A percentile compares a stretch with the other conserved stretches of the same genome.
Conservation (phyloP, 345 rosid species). For the Linum trigynum region DNA sequence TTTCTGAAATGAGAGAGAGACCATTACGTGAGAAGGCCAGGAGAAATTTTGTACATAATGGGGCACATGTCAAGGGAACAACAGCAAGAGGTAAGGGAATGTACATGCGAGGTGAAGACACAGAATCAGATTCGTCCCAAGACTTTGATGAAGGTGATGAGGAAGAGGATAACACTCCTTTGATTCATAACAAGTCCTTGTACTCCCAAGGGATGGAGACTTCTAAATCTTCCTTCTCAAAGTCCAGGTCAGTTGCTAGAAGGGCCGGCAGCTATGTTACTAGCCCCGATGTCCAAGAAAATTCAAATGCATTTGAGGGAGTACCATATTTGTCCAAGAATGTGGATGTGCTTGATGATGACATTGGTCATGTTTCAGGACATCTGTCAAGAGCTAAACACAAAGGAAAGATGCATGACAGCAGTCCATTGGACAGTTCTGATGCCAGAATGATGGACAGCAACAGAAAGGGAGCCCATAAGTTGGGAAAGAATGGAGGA, state of each 20-base stretch:
- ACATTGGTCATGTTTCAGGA: conserved; percentile 22
- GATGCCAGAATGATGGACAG: conserved; percentile 28
- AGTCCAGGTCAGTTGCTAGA: conserved; percentile 36
- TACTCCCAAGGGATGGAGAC: conserved; percentile 41
- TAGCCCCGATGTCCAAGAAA: conserved; percentile 36
- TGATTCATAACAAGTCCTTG: conserved; percentile 39
- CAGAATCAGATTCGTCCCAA: conserved; percentile 79
- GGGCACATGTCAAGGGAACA: conserved; percentile 29
- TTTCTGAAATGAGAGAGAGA: conserved; percentile 46
- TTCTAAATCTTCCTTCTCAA: conserved; percentile 36
- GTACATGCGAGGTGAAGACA: conserved; percentile 47
- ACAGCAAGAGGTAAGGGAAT: conserved; percentile 38
- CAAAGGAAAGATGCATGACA: conserved; percentile 59
- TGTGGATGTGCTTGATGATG: conserved; percentile 31
- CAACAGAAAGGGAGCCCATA: conserved; percentile 34
- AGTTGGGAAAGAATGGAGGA: conserved; percentile 40
- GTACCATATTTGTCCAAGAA: conserved; percentile 24
- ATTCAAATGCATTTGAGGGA: conserved; percentile 35
- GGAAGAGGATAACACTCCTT: conserved; percentile 37
- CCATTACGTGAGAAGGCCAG: conserved; percentile 48
- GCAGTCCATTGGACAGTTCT: conserved; percentile 38
- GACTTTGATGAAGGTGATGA: conserved; percentile 43
- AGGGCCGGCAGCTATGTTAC: conserved; percentile 22
- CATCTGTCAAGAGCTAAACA: conserved; percentile 53
- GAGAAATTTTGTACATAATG: conserved; percentile 42